Conservation (phyloP, 192 early-diverging fungal species). For the Backusella luteola region DNA sequence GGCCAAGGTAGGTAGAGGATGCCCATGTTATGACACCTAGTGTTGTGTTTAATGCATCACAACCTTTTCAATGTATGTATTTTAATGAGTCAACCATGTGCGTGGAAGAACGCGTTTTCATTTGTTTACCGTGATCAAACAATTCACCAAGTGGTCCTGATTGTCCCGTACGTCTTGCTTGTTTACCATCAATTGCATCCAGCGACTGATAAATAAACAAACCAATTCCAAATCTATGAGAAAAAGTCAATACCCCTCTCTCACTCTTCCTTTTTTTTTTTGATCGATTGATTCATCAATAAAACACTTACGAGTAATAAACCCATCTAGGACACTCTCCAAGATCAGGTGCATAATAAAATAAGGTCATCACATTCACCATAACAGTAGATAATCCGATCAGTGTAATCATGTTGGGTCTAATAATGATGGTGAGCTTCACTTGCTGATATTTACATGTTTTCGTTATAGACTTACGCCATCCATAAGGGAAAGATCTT, state of each 20-base stretch:
- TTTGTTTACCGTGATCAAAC: conserved; percentile 84
- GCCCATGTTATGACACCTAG: conserved; percentile 59
- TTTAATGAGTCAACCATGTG: background rate
- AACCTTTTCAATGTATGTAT: conserved; percentile 35
- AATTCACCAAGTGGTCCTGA: conserved; percentile 92
- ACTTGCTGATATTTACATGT: background rate
- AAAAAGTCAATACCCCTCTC: background rate
- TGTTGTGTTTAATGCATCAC: conserved; percentile 58
- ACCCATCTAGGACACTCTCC: conserved; percentile 79
- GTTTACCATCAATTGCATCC: conserved; percentile 95
- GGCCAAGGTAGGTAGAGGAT: conserved; percentile 65
- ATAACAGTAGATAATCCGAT: conserved; percentile 79
- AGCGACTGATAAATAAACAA: conserved; percentile 88
- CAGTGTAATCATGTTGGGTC: conserved; percentile 90
- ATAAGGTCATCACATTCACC: conserved; percentile 65
- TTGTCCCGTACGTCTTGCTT: conserved; percentile 86
- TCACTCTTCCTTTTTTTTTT: conserved; percentile 4
- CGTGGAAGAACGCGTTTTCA: background rate
- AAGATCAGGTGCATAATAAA: conserved; percentile 75
- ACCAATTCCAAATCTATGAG: conserved; percentile 60
- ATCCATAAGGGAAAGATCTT: conserved; percentile 90
- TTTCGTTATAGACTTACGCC: conserved; percentile 65
- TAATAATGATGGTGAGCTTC: conserved; percentile 17
- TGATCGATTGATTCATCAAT: background rate
- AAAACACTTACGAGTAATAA: conserved; percentile 60